A percentile compares a stretch with the other conserved stretches of the same genome.
Evolutionary conservation across 495 filamentous ascomycete species (phyloP).

Genomic region (Chaetomium tenue): DNA sequence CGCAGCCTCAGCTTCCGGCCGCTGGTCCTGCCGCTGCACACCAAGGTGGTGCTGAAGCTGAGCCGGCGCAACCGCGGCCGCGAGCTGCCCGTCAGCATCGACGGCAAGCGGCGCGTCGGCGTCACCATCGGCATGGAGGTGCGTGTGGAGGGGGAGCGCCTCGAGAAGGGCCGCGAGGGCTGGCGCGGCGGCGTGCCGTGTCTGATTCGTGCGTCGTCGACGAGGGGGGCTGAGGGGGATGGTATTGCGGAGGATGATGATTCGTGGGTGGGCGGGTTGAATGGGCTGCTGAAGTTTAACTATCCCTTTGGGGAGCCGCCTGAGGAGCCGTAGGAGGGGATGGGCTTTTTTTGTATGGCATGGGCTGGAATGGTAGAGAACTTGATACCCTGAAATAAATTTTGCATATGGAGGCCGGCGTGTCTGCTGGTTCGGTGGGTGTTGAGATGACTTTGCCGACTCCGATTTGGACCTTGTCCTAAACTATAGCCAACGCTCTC

Average conservation of each 20-base stretch:
- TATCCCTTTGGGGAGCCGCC: slow-evolving; percentile 81
- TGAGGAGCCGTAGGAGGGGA: slow-evolving; percentile 19
- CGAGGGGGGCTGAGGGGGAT: slow-evolving; percentile 37
- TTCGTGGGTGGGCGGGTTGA: slow-evolving; percentile 95
- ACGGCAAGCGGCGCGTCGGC: slow-evolving; percentile 72
- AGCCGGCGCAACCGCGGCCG: slow-evolving; percentile 79
- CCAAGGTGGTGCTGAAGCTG: slow-evolving; percentile 78
- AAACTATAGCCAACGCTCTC: background rate
- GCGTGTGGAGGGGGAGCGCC: slow-evolving; percentile 77
- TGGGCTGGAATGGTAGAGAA: background rate
- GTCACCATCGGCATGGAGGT: slow-evolving; percentile 82
- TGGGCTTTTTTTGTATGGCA: background rate
- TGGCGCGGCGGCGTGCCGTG: slow-evolving; percentile 69
- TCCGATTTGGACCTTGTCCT: background rate
- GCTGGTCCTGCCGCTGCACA: slow-evolving; percentile 81
- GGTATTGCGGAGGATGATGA: slow-evolving; percentile 68
- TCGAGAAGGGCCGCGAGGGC: slow-evolving; percentile 53
- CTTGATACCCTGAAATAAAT: slow-evolving; percentile 22
- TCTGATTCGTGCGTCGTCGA: slow-evolving; percentile 55
- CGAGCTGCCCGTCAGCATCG: slow-evolving; percentile 84
- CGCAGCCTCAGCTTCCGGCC: slow-evolving; percentile 89
- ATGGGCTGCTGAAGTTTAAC: slow-evolving; percentile 94
- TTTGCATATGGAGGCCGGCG: background rate
- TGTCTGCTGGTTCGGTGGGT: background rate
- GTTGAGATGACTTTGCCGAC: background rate